Evolutionary conservation across 495 filamentous ascomycete species (phyloP).

Genomic region (Astrocystis sublimbata): DNA sequence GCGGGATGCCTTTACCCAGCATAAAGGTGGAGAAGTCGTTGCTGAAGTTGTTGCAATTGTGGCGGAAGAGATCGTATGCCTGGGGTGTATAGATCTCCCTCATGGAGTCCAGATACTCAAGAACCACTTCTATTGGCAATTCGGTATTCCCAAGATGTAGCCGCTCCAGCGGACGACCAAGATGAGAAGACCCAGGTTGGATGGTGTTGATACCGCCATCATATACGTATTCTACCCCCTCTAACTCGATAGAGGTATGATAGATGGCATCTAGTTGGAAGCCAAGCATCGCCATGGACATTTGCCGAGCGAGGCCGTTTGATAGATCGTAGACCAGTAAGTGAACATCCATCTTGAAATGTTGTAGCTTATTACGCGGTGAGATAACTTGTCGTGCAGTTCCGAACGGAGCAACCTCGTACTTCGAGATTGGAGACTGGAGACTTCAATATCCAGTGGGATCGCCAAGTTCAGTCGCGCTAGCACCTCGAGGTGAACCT

Average conservation of each 20-base stretch:
- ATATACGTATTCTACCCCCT: constrained; percentile 58
- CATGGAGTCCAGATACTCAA: constrained; percentile 86
- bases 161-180: constrained; percentile 79
- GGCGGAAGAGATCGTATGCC: constrained; percentile 81
- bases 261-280: constrained; percentile 87
- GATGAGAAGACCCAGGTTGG: constrained; percentile 75
- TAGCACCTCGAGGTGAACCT: not conserved
- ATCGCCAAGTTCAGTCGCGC: not conserved
- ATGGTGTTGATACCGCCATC: constrained; percentile 78
- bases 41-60: constrained; percentile 99
- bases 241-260: constrained; percentile 84
- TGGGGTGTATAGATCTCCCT: constrained; percentile 77
- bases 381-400: not conserved
- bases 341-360: constrained; percentile 72
- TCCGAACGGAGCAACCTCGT: not conserved
- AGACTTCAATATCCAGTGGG: not conserved
- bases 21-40: constrained; percentile 92
- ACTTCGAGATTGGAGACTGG: no score
- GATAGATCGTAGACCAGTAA: constrained; percentile 96
- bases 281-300: constrained; percentile 58
- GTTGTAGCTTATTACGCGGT: not conserved
- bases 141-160: constrained; percentile 73
- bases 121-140: constrained; percentile 77
- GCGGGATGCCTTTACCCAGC: constrained; percentile 84
- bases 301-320: constrained; percentile 56